These are phyloP conservation scores for Penicillium palitans DNA, from an alignment of 2,329 filamentous ascomycete genomes.

Conservation along the genomic window DNA sequence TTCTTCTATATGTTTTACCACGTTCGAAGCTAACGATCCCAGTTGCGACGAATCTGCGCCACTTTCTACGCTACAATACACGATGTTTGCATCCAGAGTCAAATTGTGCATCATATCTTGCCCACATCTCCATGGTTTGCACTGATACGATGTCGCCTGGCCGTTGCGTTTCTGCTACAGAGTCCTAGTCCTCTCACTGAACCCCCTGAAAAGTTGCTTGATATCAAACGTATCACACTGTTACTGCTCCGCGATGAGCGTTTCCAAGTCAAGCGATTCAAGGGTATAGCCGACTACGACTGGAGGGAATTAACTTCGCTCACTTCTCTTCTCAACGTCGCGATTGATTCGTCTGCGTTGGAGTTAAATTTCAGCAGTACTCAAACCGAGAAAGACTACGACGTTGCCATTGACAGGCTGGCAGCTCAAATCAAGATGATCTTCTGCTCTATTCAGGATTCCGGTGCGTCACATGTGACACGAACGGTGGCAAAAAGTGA, in stretches of 20 bases:
- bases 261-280: slow-evolving; percentile 35
- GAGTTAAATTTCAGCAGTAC: slow-evolving; percentile 33
- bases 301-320: slow-evolving; percentile 68
- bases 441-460: slow-evolving; percentile 66
- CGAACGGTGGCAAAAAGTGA: slow-evolving; percentile 75
- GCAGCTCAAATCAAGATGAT: slow-evolving; percentile 58
- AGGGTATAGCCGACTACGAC: slow-evolving; percentile 46
- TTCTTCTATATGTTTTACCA: not conserved
- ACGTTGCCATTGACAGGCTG: slow-evolving; percentile 69
- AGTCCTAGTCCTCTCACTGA: slow-evolving; percentile 31
- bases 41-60: slow-evolving; percentile 34
- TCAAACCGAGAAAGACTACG: slow-evolving; percentile 57
- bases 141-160: slow-evolving; percentile 44
- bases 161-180: slow-evolving; percentile 37
- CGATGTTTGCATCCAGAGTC: slow-evolving; percentile 41
- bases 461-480: slow-evolving; percentile 69
- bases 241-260: slow-evolving; percentile 31
- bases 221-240: slow-evolving; percentile 33
- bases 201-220: slow-evolving; percentile 27
- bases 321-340: slow-evolving; percentile 69
- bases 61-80: slow-evolving; percentile 38
- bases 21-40: slow-evolving; percentile 13
- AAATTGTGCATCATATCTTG: slow-evolving; percentile 43
- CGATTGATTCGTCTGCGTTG: slow-evolving; percentile 64
- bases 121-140: slow-evolving; percentile 40